Base-by-base conservation (phyloP, 2,329 filamentous ascomycete species). In the Alternaria burnsii region DNA sequence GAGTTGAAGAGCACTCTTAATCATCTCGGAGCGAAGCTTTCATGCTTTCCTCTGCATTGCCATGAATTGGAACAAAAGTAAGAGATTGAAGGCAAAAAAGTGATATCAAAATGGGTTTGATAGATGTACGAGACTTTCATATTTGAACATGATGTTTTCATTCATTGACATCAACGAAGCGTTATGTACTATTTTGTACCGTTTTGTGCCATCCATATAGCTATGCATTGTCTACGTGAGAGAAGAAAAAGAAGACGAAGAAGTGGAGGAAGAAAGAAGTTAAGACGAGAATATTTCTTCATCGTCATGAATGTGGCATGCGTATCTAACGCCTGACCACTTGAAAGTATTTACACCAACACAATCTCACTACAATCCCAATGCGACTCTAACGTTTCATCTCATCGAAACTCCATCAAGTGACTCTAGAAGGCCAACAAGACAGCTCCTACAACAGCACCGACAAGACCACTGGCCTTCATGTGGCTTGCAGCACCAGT, bases 401-500 rank as follows among this genome's bases (percentile, higher is more conserved):
- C 10, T 44, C 28, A 54, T 24, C 11, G 12, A 6, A 5, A 16
- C 20, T 8, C 20, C 5, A 8, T 16, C 16, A 41, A 26, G 18
- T 2, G 16, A 22, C 42, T 53, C 16, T 74, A 77, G 41, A 74
- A 72, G 46, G 66, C 70, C 18, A 76, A 55, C 42, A 77, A 43
- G 22, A 68, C 61, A 3, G 68, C 65, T 55, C 68, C 74, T 11
- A 65, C 67, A 16, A 71, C 59, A 12, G 68, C 63, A 51, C 66
- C 70, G 10, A 71, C 50, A 32, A 76, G 26, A 10, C 68, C 61
- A 18, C 66, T 63, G n/a, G 66, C 67, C 61, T 67, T 70, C 61
- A 67, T 65, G 9, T 61, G 61, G 52, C 56, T 67, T 1, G 75
- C 75, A 6, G 70, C 72, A 51, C 73, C 74, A 18, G 71, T 71